Percentiles rank a stretch among this genome's conserved stretches.
Conservation (phyloP, 306 rosid genomes). For the Pueraria montana region DNA sequence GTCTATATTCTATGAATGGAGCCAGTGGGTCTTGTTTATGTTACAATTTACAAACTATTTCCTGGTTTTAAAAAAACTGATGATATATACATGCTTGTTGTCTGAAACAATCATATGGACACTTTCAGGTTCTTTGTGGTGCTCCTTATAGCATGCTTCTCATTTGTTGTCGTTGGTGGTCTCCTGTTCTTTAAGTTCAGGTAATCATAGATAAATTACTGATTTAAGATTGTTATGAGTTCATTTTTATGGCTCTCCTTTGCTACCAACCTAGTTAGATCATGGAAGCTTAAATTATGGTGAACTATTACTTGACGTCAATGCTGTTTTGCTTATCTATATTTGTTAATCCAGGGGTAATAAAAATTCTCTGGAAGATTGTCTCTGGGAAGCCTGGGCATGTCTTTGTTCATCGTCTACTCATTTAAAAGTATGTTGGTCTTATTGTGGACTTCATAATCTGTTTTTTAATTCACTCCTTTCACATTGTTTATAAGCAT, state of each 20-base stretch:
- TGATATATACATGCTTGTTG: slow-evolving; percentile 33
- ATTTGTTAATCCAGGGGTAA: slow-evolving; percentile 64
- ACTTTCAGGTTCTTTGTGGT: slow-evolving; percentile 83
- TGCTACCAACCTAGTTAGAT: slow-evolving; percentile 4
- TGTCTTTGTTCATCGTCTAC: slow-evolving; percentile 89
- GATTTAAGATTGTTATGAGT: slow-evolving; percentile 27
- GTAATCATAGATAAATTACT: slow-evolving; percentile 60
- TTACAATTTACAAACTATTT: slow-evolving; percentile 34
- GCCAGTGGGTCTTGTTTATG: slow-evolving; percentile 17
- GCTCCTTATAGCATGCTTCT: slow-evolving; percentile 83
- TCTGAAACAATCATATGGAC: slow-evolving; percentile 42
- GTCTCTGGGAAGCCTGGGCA: slow-evolving; percentile 99
- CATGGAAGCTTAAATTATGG: slow-evolving; percentile 16
- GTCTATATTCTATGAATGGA: slow-evolving; percentile 6
- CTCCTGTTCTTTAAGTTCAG: slow-evolving; percentile 84
- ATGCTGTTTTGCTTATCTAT: slow-evolving; percentile 40
- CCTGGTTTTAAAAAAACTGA: background rate
- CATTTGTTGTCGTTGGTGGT: slow-evolving; percentile 90
- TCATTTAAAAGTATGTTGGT: slow-evolving; percentile 75
- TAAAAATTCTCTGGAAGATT: slow-evolving; percentile 82
- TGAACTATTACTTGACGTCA: background rate
- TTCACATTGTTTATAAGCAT: slow-evolving; percentile 38
- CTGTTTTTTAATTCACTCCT: slow-evolving; percentile 22
- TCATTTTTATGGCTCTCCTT: slow-evolving; percentile 39
- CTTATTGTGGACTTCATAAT: slow-evolving; percentile 43